Percentiles rank a stretch among this genome's conserved stretches.
Evolutionary conservation across 352 stramenopile genomes (phyloP).

Genomic region (Phytopythium kandeliae): DNA sequence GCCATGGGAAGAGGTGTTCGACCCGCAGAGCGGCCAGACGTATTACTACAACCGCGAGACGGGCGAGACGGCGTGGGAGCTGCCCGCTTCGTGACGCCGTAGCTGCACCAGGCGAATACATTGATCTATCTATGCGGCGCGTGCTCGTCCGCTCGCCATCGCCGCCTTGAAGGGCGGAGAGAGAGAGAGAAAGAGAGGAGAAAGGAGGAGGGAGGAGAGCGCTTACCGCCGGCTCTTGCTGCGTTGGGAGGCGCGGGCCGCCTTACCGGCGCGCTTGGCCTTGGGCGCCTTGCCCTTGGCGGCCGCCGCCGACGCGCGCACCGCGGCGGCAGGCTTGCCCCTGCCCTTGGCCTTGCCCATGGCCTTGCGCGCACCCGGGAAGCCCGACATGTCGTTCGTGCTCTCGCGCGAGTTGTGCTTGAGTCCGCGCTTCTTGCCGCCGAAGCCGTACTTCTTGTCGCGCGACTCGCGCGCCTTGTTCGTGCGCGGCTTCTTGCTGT

Average conservation of each 20-base stretch:
- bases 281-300: constrained; percentile 25
- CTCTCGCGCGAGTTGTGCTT: constrained; percentile 82
- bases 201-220: too few relatives aligned
- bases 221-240: constrained; percentile 41
- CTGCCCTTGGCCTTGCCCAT: constrained; percentile 14
- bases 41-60: constrained; percentile 73
- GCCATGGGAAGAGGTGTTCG: constrained; percentile 64
- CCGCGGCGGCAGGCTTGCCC: constrained; percentile 30
- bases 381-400: constrained; percentile 75
- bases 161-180: too few relatives aligned
- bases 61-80: constrained; percentile 48
- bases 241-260: constrained; percentile 40
- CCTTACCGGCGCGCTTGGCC: constrained; percentile 57
- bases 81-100: constrained; percentile 4
- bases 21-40: constrained; percentile 32
- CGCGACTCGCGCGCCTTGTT: constrained; percentile 68
- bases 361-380: constrained; percentile 38
- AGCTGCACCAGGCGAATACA: neutral
- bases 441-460: constrained; percentile 84
- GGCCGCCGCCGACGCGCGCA: constrained; percentile 6
- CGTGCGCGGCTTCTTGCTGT: constrained; percentile 58
- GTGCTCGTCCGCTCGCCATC: neutral
- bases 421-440: constrained; percentile 62
- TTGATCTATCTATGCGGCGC: constrained; percentile 8
- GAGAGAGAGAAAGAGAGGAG: too few relatives aligned